These are phyloP conservation scores for Nothophoma quercina DNA, from an alignment of 2,329 filamentous ascomycete genomes.

Conservation along the genomic window DNA sequence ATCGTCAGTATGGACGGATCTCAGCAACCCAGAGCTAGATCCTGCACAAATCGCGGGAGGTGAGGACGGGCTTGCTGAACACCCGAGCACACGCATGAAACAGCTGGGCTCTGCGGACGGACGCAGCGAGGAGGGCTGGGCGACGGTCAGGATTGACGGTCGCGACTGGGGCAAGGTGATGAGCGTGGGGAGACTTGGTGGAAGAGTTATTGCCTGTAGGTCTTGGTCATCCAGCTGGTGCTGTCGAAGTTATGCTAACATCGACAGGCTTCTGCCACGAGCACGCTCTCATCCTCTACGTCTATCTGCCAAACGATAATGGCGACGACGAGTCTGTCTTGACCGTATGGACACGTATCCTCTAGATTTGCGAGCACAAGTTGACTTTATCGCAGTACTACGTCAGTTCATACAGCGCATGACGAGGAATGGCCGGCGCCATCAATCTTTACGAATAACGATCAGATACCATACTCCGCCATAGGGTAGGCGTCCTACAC, in stretches of 20 bases:
- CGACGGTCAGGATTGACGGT: slow-evolving; percentile 88
- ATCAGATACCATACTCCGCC: slow-evolving; percentile 11
- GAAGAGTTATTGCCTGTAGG: slow-evolving; percentile 88
- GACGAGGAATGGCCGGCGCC: background rate
- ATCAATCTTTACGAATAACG: slow-evolving; percentile 9
- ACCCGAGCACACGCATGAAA: slow-evolving; percentile 82
- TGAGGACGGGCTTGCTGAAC: slow-evolving; percentile 72
- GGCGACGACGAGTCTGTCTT: slow-evolving; percentile 75
- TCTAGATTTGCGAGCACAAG: background rate
- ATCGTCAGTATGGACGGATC: slow-evolving; percentile 81
- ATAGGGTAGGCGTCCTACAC: background rate
- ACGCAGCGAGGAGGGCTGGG: slow-evolving; percentile 83
- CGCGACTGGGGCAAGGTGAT: slow-evolving; percentile 95
- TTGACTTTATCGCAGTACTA: slow-evolving; percentile 58
- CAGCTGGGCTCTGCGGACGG: slow-evolving; percentile 62
- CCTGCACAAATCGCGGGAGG: slow-evolving; percentile 73
- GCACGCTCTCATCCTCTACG: slow-evolving; percentile 82
- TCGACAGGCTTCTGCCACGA: slow-evolving; percentile 72
- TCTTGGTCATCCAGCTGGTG: background rate
- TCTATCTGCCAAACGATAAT: slow-evolving; percentile 78
- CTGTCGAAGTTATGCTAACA: slow-evolving; percentile 22
- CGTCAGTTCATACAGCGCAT: slow-evolving; percentile 63
- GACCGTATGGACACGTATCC: slow-evolving; percentile 62
- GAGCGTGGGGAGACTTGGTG: slow-evolving; percentile 87
- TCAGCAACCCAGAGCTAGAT: slow-evolving; percentile 88